A percentile compares a stretch with the other conserved stretches of the same genome.
phyloP scores from a whole-genome alignment of 1,139 yeast genomes.

The Chernovozyma aurita region DNA sequence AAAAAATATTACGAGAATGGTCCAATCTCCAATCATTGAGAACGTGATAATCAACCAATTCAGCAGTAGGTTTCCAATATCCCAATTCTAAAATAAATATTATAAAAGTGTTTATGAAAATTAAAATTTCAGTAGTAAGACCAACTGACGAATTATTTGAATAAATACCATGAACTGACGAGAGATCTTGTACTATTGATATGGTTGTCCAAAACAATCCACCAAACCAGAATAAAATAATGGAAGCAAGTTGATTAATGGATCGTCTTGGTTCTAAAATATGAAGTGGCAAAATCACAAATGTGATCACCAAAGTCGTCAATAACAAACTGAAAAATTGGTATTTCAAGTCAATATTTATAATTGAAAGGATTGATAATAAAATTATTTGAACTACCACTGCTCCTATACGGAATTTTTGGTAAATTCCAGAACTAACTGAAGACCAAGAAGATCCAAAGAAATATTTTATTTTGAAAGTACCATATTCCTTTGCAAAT shows the following conservation, averaged over 20 bases:
- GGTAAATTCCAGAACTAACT: slow-evolving; percentile 12
- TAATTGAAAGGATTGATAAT: slow-evolving; percentile 1
- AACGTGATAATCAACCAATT: slow-evolving; percentile 35
- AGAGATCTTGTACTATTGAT: slow-evolving; percentile 21
- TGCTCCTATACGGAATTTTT: slow-evolving; percentile 8
- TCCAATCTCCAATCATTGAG: slow-evolving; percentile 28
- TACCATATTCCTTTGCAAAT: slow-evolving; percentile 12
- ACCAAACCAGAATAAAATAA: slow-evolving; percentile 32
- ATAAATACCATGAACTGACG: slow-evolving; percentile 16
- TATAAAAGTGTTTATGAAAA: slow-evolving; percentile 9
- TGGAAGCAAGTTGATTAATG: slow-evolving; percentile 22
- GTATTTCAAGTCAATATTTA: neutral
- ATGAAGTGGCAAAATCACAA: slow-evolving; percentile 27
- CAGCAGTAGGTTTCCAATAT: slow-evolving; percentile 30
- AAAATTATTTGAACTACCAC: slow-evolving; percentile 5
- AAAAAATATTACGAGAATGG: slow-evolving; percentile 15
- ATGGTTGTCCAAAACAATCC: slow-evolving; percentile 15
- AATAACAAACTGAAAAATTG: slow-evolving; percentile 1
- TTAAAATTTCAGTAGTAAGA: slow-evolving; percentile 9
- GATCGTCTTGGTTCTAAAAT: slow-evolving; percentile 28
- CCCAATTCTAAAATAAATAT: slow-evolving; percentile 13
- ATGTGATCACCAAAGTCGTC: slow-evolving; percentile 4
- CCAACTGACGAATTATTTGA: slow-evolving; percentile 12
- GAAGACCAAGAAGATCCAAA: slow-evolving; percentile 14
- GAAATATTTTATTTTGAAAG: slow-evolving; percentile 12